A percentile compares a stretch with the other conserved stretches of the same genome.
Conservation (phyloP, 805 yeast species). For the Lachancea sp. region DNA sequence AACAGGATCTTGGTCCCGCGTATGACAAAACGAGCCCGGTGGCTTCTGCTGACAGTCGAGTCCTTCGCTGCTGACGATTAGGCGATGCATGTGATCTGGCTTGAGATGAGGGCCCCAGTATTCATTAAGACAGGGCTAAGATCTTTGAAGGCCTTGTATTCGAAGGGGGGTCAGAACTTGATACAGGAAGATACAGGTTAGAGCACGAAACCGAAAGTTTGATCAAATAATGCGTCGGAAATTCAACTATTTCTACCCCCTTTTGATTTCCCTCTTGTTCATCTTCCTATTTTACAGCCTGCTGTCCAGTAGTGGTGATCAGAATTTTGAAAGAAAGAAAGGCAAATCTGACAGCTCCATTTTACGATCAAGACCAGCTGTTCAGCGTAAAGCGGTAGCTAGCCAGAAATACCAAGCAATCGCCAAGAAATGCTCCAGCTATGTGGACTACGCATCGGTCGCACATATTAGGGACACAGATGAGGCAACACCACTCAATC, state of each 20-base stretch:
- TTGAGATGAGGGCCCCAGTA: too few relatives aligned
- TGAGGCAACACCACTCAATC: conserved; percentile 40
- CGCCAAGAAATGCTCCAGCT: conserved; percentile 46
- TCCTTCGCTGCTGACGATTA: not conserved
- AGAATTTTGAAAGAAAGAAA: not conserved
- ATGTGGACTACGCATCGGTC: conserved; percentile 50
- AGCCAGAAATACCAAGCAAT: not conserved
- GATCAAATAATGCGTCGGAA: conserved; percentile 1
- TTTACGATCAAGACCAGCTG: not conserved
- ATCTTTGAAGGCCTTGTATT: too few relatives aligned
- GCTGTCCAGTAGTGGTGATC: not conserved
- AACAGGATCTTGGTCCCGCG: conserved; percentile 14
- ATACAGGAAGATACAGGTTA: too few relatives aligned
- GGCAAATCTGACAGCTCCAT: not conserved
- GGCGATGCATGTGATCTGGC: not conserved
- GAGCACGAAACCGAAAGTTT: too few relatives aligned
- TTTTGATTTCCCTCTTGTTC: not conserved
- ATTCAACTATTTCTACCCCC: not conserved
- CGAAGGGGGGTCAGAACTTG: too few relatives aligned
- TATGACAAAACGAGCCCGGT: conserved; percentile 9
- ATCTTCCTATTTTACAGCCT: not conserved
- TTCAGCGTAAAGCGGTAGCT: not conserved
- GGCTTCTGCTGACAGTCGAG: conserved; percentile 16
- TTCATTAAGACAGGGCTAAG: too few relatives aligned
- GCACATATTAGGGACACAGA: conserved; percentile 51